Percentiles rank a stretch among this genome's conserved stretches.
Evolutionary conservation across 331 rosid species (phyloP).

Genomic region (Rosa hybrid): DNA sequence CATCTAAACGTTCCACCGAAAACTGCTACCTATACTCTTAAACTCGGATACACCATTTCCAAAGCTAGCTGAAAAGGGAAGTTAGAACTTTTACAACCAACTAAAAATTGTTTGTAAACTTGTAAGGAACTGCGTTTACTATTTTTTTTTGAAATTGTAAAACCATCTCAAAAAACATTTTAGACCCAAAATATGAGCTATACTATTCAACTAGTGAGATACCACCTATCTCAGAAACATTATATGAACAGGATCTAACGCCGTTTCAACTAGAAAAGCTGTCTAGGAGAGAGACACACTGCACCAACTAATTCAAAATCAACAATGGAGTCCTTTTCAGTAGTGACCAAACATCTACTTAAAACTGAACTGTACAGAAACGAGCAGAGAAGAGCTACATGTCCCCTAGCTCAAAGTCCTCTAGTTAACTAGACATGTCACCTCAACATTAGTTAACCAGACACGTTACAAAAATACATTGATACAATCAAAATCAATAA

Average conservation of each 20-base stretch:
- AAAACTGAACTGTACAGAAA: not conserved
- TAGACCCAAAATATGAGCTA: not conserved
- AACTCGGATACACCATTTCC: not conserved
- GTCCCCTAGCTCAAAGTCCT: not conserved
- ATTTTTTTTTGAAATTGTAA: not conserved
- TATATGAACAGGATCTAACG: not conserved
- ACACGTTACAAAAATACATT: not conserved
- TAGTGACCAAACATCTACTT: not conserved
- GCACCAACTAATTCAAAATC: not conserved
- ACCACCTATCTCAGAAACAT: not conserved
- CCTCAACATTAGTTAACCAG: not conserved
- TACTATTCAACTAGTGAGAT: not conserved
- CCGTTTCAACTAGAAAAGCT: not conserved
- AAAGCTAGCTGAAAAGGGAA: not conserved
- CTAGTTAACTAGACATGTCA: not conserved
- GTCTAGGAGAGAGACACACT: not conserved
- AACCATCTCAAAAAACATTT: not conserved
- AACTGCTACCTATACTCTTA: slow-evolving; percentile 13
- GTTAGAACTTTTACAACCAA: not conserved
- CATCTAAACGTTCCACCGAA: slow-evolving; percentile 27
- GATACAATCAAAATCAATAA: not conserved
- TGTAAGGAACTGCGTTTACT: not conserved
- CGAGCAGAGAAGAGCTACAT: not conserved
- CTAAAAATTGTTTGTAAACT: not conserved
- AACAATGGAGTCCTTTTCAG: slow-evolving; percentile 11